A percentile compares a stretch with the other conserved stretches of the same genome.
These are phyloP conservation scores for Diospyros lotus DNA, from an alignment of 148 eudicot species.

Conservation along the genomic window DNA sequence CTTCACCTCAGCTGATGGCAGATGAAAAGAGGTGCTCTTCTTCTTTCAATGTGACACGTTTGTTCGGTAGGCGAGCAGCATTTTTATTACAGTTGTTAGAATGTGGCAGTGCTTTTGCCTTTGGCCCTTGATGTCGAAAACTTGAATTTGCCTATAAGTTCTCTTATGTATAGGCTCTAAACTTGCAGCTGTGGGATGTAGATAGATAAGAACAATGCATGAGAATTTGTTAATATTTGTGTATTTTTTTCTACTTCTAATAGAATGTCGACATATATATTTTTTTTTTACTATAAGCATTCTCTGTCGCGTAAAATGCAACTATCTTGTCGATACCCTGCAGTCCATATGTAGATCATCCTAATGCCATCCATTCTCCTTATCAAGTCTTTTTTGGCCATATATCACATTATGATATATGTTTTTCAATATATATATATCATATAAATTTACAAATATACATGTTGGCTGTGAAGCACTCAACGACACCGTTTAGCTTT, in stretches of 20 bases:
- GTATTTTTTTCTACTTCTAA: neutral
- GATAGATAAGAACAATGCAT: neutral
- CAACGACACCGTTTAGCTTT: no score
- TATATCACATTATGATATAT: no score
- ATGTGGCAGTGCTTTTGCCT: conserved; percentile 3
- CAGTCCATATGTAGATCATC: no score
- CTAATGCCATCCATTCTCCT: no score
- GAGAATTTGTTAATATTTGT: neutral
- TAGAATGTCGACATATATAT: no score
- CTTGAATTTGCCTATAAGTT: neutral
- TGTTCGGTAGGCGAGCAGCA: conserved; percentile 25
- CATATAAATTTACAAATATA: no score
- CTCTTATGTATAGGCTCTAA: neutral
- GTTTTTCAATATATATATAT: no score
- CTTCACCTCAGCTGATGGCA: conserved; percentile 86
- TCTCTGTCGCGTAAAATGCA: no score
- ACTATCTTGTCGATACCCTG: no score
- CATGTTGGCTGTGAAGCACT: no score
- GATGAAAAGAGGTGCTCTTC: conserved; percentile 28
- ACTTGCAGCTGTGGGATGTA: neutral
- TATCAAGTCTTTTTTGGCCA: no score
- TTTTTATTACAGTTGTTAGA: neutral
- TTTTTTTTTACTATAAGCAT: neutral
- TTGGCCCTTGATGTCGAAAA: neutral
- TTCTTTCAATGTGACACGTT: conserved; percentile 1